A percentile compares a stretch with the other conserved stretches of the same genome.
phyloP scores from a whole-genome alignment of 331 rosid genomes.

The Pyrus hybrid region DNA sequence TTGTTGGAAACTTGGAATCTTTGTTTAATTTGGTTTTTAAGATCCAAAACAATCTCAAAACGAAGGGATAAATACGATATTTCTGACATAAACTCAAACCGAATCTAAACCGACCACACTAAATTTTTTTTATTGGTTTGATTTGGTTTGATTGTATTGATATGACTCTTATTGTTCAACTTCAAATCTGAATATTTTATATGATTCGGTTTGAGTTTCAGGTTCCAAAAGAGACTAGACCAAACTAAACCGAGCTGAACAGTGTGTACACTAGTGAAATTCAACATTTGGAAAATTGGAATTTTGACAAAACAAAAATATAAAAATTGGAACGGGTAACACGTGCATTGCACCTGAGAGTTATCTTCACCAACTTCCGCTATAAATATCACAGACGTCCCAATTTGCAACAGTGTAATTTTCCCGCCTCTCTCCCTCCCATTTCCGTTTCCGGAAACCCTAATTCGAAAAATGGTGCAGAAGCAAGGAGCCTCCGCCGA shows the following conservation, averaged over 20 bases:
- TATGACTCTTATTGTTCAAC: too few species aligned
- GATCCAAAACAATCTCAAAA: neutral
- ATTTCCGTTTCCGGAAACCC: constrained; percentile 31
- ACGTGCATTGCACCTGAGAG: neutral
- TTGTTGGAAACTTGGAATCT: too few species aligned
- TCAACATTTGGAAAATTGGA: neutral
- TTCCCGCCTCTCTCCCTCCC: constrained; percentile 27
- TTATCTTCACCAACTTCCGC: neutral
- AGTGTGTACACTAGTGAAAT: neutral
- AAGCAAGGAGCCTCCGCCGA: constrained; percentile 19
- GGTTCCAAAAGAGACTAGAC: too few species aligned
- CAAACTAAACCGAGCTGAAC: neutral
- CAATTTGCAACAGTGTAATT: neutral
- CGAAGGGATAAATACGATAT: too few species aligned
- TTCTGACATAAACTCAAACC: too few species aligned
- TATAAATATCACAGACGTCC: neutral
- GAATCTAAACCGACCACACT: too few species aligned
- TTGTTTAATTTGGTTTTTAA: neutral
- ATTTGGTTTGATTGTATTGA: too few species aligned
- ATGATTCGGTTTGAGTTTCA: too few species aligned
- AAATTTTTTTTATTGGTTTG: too few species aligned
- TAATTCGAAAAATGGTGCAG: constrained; percentile 31
- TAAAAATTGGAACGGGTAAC: neutral
- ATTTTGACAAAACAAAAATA: neutral
- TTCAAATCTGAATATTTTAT: too few species aligned